A percentile compares a stretch with the other conserved stretches of the same genome.
Conservation (phyloP, 139 green algal genomes). For the Haematococcus lacustris region DNA sequence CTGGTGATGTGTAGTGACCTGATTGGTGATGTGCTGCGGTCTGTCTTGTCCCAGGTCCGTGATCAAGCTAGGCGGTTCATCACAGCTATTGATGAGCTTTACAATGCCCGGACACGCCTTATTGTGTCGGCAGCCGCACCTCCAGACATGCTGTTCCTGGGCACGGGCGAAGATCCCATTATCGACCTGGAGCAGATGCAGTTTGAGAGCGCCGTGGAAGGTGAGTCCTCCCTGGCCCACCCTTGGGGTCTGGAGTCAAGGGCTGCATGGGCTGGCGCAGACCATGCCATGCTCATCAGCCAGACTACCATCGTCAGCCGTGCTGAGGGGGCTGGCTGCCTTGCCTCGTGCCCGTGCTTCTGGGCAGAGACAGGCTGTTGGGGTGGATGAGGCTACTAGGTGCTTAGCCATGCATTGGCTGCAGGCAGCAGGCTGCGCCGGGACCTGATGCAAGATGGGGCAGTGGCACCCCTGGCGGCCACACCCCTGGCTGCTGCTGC, state of each 20-base stretch:
- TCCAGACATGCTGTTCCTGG: slow-evolving; percentile 66
- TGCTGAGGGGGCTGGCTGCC: no score
- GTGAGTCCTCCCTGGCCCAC: no score
- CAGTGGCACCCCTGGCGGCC: slow-evolving; percentile 49
- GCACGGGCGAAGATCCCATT: slow-evolving; percentile 34
- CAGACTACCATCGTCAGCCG: no score
- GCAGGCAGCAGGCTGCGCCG: slow-evolving; percentile 49
- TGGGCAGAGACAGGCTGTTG: no score
- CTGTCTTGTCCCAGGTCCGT: no score
- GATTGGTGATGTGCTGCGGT: not conserved
- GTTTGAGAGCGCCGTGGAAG: slow-evolving; percentile 76
- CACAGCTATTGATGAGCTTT: slow-evolving; percentile 79
- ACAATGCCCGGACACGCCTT: slow-evolving; percentile 33
- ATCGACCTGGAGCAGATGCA: slow-evolving; percentile 73
- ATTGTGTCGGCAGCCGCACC: slow-evolving; percentile 20
- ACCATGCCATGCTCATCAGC: no score
- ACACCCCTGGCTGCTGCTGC: slow-evolving; percentile 10
- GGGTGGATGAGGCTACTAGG: no score
- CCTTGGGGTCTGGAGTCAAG: no score
- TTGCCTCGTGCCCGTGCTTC: no score
- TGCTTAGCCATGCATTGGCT: not conserved
- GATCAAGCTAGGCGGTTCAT: slow-evolving; percentile 86
- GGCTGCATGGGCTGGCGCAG: no score
- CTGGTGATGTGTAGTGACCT: not conserved
- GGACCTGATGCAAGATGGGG: slow-evolving; percentile 43